Evolutionary conservation across 805 yeast genomes (phyloP).

Genomic region (Cephaloascus albidus): DNA sequence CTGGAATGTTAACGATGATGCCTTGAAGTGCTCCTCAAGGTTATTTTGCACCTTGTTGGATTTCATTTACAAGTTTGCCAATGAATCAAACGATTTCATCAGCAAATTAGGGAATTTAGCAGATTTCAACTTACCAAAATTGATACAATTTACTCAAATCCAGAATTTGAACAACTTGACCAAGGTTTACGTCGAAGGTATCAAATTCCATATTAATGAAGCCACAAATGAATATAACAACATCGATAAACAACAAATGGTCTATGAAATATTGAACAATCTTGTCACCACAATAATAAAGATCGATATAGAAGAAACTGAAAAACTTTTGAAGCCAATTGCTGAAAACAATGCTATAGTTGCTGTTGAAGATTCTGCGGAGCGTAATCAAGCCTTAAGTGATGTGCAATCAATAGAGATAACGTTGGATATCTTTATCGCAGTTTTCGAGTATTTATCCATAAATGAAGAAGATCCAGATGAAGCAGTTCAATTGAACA

Average conservation of each 20-base stretch:
- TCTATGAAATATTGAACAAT: constrained; percentile 8
- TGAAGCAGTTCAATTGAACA: constrained; percentile 12
- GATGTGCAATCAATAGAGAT: constrained; percentile 59
- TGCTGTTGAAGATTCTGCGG: constrained; percentile 24
- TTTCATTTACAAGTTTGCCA: constrained; percentile 49
- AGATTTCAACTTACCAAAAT: constrained; percentile 5
- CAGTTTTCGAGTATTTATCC: constrained; percentile 51
- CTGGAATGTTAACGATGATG: constrained; percentile 16
- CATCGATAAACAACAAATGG: constrained; percentile 7
- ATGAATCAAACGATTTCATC: constrained; percentile 49
- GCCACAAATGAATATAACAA: constrained; percentile 8
- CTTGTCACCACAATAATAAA: constrained; percentile 11
- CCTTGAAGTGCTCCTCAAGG: constrained; percentile 24
- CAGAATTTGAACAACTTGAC: constrained; percentile 15
- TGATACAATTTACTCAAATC: constrained; percentile 9
- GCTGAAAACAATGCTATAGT: constrained; percentile 24
- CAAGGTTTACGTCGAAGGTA: constrained; percentile 28
- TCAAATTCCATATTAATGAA: constrained; percentile 31
- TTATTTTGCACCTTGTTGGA: constrained; percentile 47
- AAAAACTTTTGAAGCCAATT: constrained; percentile 13
- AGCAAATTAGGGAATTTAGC: constrained; percentile 11
- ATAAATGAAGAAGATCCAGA: constrained; percentile 15
- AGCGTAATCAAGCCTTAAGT: constrained; percentile 34
- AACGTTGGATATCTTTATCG: constrained; percentile 67
- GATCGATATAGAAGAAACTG: constrained; percentile 21